Evolutionary conservation across 2,329 filamentous ascomycete genomes (phyloP), one percentile per base, ranked within the genome.

Genomic region (Colletotrichum sojae): DNA sequence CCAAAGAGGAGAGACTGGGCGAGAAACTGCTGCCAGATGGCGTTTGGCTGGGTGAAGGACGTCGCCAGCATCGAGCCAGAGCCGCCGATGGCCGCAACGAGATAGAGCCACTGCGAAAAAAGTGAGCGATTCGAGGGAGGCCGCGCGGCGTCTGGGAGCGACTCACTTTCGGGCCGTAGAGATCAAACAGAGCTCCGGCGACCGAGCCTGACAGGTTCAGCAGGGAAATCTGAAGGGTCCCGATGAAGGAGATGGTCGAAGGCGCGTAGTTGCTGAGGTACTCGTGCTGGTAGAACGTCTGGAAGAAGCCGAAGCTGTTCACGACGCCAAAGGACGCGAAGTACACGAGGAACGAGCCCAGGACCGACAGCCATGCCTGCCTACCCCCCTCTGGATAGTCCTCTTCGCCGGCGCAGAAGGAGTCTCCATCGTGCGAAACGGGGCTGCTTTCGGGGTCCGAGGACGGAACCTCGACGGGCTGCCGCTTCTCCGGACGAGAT

Each of bases 171-270:
- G 67, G 62, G 4, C 67, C 67, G 43, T 65, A 69, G 12, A 76
- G 76, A 69, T 85, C 83, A 63, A 80, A 82, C 0, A 83, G 72
- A 4, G 81, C 81, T 1, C 83, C 83, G 10, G 79, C 76, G 43
- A 84, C 69, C 31, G 80, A 74, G 25, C 82, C 81, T 12, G 79
- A 75, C 31, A 82, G 74, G 71, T 82, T 76, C 55, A 84, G 72
- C 22, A 84, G 76, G 40, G 79, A 81, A 4, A 76, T 75, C 69
- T 84, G 83, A 6, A 84, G 72, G 20, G 82, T 80, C 46, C 79
- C 82, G 63, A 85, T 83, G 81, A 83, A 83, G 5, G 82, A 82
- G 52, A 85, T 83, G 49, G 75, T 73, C 0, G 81, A 82, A 0
- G 81, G 73, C 1, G 78, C 76, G 18, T 73, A 73, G n/a, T 67